A percentile compares a stretch with the other conserved stretches of the same genome.
Conservation (phyloP, 495 filamentous ascomycete genomes). For the Aspergillus panamensis region DNA sequence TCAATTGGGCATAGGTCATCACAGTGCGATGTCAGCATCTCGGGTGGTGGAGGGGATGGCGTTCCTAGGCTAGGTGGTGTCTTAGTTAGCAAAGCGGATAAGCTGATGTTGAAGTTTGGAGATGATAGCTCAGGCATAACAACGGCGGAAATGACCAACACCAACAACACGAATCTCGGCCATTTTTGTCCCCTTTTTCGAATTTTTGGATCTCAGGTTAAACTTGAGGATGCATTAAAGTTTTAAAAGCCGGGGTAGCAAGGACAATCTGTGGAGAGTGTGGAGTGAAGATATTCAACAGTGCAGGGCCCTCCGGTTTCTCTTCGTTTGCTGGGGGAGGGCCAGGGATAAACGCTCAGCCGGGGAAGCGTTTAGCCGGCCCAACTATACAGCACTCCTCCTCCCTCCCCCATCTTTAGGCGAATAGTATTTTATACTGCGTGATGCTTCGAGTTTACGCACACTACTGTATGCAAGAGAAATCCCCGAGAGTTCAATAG, state of each 20-base stretch:
- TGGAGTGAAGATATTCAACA: neutral
- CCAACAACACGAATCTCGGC: too few relatives aligned
- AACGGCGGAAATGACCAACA: too few relatives aligned
- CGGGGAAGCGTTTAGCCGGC: slow-evolving; percentile 7
- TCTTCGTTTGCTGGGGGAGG: too few relatives aligned
- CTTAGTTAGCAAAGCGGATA: slow-evolving; percentile 1
- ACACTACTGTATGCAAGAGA: neutral
- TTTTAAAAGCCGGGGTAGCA: neutral
- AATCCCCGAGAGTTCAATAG: too few relatives aligned
- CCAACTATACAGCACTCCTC: neutral
- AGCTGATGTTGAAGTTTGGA: slow-evolving; percentile 54
- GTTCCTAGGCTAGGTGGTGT: slow-evolving; percentile 39
- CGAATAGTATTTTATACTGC: too few relatives aligned
- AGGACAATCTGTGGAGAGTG: neutral
- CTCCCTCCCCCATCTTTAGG: neutral
- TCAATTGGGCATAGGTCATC: too few relatives aligned
- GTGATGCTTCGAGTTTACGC: neutral
- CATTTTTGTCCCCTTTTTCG: too few relatives aligned
- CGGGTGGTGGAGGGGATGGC: slow-evolving; percentile 27
- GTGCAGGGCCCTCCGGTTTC: neutral
- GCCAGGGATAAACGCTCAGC: neutral
- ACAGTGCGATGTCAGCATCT: slow-evolving; percentile 17
- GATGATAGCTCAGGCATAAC: slow-evolving; percentile 41
- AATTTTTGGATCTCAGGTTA: too few relatives aligned
- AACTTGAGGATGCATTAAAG: too few relatives aligned